Conservation (phyloP, 2,329 filamentous ascomycete species). For the Dothistroma septosporum region DNA sequence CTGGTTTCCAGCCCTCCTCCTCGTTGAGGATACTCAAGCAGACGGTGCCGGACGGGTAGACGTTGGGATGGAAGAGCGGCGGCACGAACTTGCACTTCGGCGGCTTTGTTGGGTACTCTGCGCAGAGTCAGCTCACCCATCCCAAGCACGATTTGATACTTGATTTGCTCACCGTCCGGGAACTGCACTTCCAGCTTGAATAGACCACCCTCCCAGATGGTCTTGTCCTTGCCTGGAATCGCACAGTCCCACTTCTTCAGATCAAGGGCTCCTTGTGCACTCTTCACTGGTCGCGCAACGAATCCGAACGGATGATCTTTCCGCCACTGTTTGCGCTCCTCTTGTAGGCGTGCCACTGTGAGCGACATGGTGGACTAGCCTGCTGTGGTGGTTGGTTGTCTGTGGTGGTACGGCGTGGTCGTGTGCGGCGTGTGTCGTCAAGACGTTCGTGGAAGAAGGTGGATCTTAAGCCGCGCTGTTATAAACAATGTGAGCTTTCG, state of each 20-base stretch:
- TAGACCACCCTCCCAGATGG: slow-evolving; percentile 93
- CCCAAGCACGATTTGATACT: not conserved
- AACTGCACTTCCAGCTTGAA: slow-evolving; percentile 94
- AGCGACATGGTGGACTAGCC: slow-evolving; percentile 63
- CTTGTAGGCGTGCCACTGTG: slow-evolving; percentile 80
- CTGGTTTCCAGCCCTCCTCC: slow-evolving; percentile 97
- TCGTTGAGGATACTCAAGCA: slow-evolving; percentile 97
- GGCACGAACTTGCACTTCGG: slow-evolving; percentile 98
- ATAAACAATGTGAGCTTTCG: not conserved
- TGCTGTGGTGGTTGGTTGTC: slow-evolving; percentile 11
- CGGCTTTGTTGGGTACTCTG: slow-evolving; percentile 97
- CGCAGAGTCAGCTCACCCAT: slow-evolving; percentile 11
- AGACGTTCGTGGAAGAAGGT: not conserved
- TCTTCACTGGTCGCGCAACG: slow-evolving; percentile 83
- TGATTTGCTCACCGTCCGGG: slow-evolving; percentile 69
- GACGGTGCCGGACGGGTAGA: slow-evolving; percentile 96
- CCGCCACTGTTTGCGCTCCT: slow-evolving; percentile 95
- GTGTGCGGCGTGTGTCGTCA: not conserved
- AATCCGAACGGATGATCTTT: slow-evolving; percentile 97
- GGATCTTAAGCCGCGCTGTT: not conserved
- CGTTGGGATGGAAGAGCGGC: slow-evolving; percentile 95
- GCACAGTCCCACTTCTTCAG: slow-evolving; percentile 96
- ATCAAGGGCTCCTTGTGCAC: slow-evolving; percentile 74
- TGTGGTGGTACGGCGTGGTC: not conserved
- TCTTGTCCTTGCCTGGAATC: slow-evolving; percentile 93